Evolutionary conservation across 495 filamentous ascomycete genomes (phyloP).

Genomic region (Platismatia glauca): DNA sequence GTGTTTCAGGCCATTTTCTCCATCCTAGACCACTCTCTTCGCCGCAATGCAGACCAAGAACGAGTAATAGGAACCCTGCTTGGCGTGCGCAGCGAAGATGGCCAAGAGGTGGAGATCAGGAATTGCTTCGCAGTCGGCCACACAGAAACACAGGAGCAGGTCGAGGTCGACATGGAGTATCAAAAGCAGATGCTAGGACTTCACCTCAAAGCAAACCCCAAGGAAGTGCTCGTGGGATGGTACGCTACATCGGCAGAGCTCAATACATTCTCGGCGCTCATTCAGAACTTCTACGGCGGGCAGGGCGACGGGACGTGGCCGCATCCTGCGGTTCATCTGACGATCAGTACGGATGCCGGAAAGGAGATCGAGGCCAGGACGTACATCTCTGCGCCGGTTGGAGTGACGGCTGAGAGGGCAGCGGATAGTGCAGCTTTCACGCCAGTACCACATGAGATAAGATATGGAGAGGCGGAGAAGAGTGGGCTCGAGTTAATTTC

Average conservation of each 20-base stretch:
- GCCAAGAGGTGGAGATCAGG: constrained; percentile 87
- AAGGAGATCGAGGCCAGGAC: constrained; percentile 75
- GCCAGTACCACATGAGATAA: constrained; percentile 86
- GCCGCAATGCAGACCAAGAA: constrained; percentile 80
- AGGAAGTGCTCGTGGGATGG: constrained; percentile 92
- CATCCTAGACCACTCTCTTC: constrained; percentile 91
- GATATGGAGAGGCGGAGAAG: constrained; percentile 85
- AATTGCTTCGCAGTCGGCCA: constrained; percentile 96
- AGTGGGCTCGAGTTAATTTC: constrained; percentile 80
- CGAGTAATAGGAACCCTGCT: constrained; percentile 94
- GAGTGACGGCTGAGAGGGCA: constrained; percentile 87
- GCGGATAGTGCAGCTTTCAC: constrained; percentile 94
- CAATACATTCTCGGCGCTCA: constrained; percentile 95
- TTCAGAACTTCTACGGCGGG: constrained; percentile 98
- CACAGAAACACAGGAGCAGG: constrained; percentile 95
- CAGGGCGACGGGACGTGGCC: constrained; percentile 95
- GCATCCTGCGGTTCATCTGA: constrained; percentile 91
- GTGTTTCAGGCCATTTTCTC: constrained; percentile 74
- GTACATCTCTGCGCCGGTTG: constrained; percentile 91
- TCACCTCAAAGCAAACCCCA: constrained; percentile 86
- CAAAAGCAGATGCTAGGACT: constrained; percentile 97
- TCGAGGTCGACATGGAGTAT: constrained; percentile 99
- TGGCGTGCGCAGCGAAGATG: constrained; percentile 87
- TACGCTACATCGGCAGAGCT: constrained; percentile 93
- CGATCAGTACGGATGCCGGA: constrained; percentile 78